Base-by-base conservation (phyloP, 2,329 filamentous ascomycete species). In the Neurospora sp. region DNA sequence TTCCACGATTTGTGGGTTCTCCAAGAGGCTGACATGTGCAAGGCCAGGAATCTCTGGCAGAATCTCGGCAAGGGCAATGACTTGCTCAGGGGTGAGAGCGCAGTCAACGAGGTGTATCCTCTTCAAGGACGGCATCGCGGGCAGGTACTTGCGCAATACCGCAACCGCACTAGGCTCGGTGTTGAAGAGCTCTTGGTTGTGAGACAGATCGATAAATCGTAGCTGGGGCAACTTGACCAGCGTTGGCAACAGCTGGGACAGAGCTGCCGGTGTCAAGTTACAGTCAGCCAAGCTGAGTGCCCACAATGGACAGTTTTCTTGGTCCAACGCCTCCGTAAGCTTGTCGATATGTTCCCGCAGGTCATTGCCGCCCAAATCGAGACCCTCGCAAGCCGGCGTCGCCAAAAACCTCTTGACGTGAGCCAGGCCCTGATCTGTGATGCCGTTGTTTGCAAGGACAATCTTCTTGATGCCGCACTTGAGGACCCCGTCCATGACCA, bases 291-390 rank as follows among this genome's bases (percentile, higher is more conserved):
- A 81, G 78, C 93, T 95, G 68, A 99, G 82, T 0, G 93, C 93
- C 86, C 91, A 95, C 2, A 97, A 82, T 0, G 88, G 85, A 68
- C 85, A 83, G 28, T 85, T 79, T 23, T 85, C 81, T 3, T 81
- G 81, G 4, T 82, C 79, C n/a, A 90, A 78, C 0, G 85, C 83
- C 2, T 82, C 80, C 3, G 85, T 85, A 67, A 91, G 79, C 1
- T 80, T 79, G 17, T 84, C 85, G 39, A 89, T 81, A 57, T 86
- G 83, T 39, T 87, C 83, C 65, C 83, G 80, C 19, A 90, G 78
- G 73, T 96, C 88, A 75, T 98, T 98, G 33, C 93, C 92, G 52
- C 93, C 93, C 12, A 98, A 81, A 78, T 98, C 96, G 4, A 99
- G 84, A 6, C 93, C 95, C 78, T 96, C 91, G 74, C 95, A 98